Evolutionary conservation across 345 rosid species (phyloP).

Genomic region (Crucihimalaya himalaica): DNA sequence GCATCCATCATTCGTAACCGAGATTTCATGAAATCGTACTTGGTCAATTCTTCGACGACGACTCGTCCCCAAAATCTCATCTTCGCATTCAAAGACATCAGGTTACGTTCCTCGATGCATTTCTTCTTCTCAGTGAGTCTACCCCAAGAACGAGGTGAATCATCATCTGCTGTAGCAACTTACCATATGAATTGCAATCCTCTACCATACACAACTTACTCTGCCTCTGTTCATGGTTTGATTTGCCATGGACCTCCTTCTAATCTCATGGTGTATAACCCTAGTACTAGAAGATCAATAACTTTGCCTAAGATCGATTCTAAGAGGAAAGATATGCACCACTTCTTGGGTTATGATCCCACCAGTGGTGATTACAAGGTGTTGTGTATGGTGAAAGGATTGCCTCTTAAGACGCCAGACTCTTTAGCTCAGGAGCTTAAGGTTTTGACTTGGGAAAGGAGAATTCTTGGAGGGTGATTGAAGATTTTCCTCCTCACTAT

Average conservation of each 20-base stretch:
- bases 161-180: neutral
- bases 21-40: conserved; percentile 13
- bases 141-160: neutral
- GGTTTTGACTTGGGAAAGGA: conserved; percentile 5
- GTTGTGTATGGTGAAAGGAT: conserved; percentile 21
- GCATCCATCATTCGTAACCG: neutral
- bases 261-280: conserved; percentile 7
- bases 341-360: conserved; percentile 22
- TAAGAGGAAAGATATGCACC: neutral
- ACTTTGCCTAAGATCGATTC: neutral
- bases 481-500: conserved; percentile 18
- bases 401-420: too few species aligned
- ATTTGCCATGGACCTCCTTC: conserved; percentile 23
- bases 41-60: conserved; percentile 2
- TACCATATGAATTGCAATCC: conserved; percentile 16
- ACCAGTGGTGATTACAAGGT: conserved; percentile 16
- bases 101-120: too few species aligned
- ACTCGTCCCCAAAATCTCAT: neutral
- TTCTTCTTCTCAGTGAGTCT: conserved; percentile 25
- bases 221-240: conserved; percentile 26
- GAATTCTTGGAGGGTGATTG: conserved; percentile 3
- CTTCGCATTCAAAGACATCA: conserved; percentile 21
- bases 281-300: conserved; percentile 17
- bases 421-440: neutral
- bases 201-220: neutral